Base-by-base conservation (phyloP, 1,284 basidiomycete species). In the Rhodotorula sp. region DNA sequence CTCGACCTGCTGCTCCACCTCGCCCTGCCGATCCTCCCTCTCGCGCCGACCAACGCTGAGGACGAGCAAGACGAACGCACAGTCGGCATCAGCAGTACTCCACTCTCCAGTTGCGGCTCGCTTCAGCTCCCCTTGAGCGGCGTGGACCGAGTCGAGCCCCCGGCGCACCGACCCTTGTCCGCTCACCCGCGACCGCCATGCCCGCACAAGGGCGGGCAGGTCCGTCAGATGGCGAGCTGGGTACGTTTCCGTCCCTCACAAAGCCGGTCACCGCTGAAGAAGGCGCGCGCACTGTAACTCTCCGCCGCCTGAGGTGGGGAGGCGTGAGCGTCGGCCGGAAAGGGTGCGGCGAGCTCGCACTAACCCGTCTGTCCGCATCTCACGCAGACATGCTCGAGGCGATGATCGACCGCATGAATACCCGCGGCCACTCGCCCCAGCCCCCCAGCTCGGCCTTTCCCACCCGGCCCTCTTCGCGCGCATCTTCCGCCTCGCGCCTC, bases 351-450 rank as follows among this genome's bases (percentile, higher is more conserved):
- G 46, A 48, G 39, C 39, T 39, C 27, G 36, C 17, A 13, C 61
- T 50, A 41, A 48, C 32, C n/a, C 8, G 2, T 54, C 56, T 10
- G 29, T 13, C 46, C 7, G 25, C 12, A 6, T 25, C 22, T 6
- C 37, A 25, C 10, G 39, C 66, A 74, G 73, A 74, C 50, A 41
- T 59, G 17, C 64, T 74, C 41, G 73, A 71, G n/a, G 51, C 58
- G 4, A 63, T 74, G 59, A 50, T 71, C 34, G 67, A 66, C 29
- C 53, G 62, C 19, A 66, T 70, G 63, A 53, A 53, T 21, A 22
- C 48, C 29, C 54, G 25, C 59, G 34, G 39, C 59, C 57, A 32
- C 48, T 39, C n/a, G 39, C n/a, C 36, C 48, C 57, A 37, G 2
- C 63, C 53, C 32, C 13, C 36, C 6, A 46, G 22, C 34, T 21